Base-by-base conservation (phyloP, 257 asterid genomes). In the Rauvolfia tetraphylla region DNA sequence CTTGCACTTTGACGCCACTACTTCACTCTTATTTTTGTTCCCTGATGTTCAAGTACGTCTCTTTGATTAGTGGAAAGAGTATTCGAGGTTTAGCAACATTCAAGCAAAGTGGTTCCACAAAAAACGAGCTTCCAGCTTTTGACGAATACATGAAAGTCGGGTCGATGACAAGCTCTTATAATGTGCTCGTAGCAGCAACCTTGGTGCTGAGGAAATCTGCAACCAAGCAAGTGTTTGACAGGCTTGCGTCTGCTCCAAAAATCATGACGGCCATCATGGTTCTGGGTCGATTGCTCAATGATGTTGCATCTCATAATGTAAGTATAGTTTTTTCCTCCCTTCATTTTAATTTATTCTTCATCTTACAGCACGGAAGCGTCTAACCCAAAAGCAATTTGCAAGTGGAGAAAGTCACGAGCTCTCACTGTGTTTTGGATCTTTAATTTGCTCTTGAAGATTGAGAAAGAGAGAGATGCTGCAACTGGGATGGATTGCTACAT, bases 401-500 rank as follows among this genome's bases (percentile, higher is more conserved):
- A 9, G 1, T 46, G 14, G 10, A 10, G 17, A 9, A 46, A 11
- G 10, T 46, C 17, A 46, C 2, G 17, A 46, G 17, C 3, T 46
- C 10, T 9, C 7, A 3, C 8, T 3, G 8, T 8, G 5, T 41
- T 27, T 12, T 53, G 27, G 4, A 27, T 15, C n/a, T n/a, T n/a
- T n/a, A n/a, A n/a, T 72, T 18, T 20, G 29, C 8, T 29, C 1
- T 7, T 56, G 20, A 25, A 88, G 91, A 71, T 79, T 51, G 90
- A 88, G 86, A 85, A 90, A 80, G 46, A 67, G 9, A 62, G 42
- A 13, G n/a, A 17, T 31, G 34, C 9, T 36, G 80, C 80, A 2
- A 89, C 92, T 10, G 90, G 87, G 4, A 79, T 89, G 10, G 85
- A 89, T 23, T 87, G 88, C 61, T 87, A 87, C 85, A 86, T 86